Percentiles rank a stretch among this genome's conserved stretches.
These are phyloP conservation scores for Leccinum sublutescens DNA, from an alignment of 768 basidiomycete genomes.

Conservation along the genomic window DNA sequence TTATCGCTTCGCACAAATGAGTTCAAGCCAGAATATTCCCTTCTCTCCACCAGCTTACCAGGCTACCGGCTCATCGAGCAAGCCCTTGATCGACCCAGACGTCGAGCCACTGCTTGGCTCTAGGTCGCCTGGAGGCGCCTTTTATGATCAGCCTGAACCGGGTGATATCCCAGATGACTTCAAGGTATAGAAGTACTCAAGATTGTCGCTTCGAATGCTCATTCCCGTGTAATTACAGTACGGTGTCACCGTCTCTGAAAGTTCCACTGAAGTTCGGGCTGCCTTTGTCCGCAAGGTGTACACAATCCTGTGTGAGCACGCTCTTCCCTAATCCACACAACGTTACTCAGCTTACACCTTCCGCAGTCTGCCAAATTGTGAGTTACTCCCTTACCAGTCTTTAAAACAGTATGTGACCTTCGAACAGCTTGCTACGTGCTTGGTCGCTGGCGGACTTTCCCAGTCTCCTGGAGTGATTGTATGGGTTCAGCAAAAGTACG, in stretches of 20 bases:
- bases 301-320: constrained; percentile 74
- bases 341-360: constrained; percentile 4
- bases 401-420: constrained; percentile 2
- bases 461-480: constrained; percentile 55
- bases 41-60: constrained; percentile 60
- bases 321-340: not conserved
- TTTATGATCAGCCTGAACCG: constrained; percentile 69
- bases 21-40: constrained; percentile 47
- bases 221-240: constrained; percentile 46
- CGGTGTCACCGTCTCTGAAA: constrained; percentile 77
- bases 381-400: constrained; percentile 13
- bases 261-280: constrained; percentile 71
- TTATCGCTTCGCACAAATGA: constrained; percentile 45
- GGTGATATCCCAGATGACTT: constrained; percentile 91
- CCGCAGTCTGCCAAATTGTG: constrained; percentile 71
- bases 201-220: constrained; percentile 2
- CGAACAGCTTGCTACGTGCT: constrained; percentile 63
- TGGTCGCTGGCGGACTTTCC: constrained; percentile 73
- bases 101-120: constrained; percentile 60
- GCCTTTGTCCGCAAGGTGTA: constrained; percentile 93
- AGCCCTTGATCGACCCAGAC: constrained; percentile 32
- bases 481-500: constrained; percentile 75
- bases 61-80: constrained; percentile 39
- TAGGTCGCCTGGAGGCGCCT: constrained; percentile 46
- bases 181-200: constrained; percentile 55